Conservation (phyloP, 2,329 filamentous ascomycete genomes). For the Phaeosphaeria sp. region DNA sequence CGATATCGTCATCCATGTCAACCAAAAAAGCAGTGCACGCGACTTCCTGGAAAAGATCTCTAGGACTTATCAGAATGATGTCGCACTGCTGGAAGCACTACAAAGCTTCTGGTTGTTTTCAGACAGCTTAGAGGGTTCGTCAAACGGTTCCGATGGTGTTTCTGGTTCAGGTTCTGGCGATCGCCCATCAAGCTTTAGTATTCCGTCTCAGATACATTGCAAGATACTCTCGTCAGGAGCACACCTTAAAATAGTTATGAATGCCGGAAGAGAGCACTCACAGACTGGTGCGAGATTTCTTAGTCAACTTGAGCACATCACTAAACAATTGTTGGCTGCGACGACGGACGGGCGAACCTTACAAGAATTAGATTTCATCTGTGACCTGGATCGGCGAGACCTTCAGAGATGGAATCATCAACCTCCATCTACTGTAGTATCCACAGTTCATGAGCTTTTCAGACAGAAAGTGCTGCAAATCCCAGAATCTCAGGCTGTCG, state of each 20-base stretch:
- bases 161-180: background rate
- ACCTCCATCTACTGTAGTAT: background rate
- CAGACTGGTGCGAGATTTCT: background rate
- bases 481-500: conserved; percentile 1
- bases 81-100: background rate
- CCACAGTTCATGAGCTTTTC: background rate
- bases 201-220: background rate
- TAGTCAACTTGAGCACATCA: background rate
- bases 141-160: background rate
- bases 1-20: background rate
- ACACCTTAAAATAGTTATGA: background rate
- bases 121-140: background rate
- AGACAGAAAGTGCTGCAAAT: background rate
- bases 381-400: background rate
- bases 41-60: background rate
- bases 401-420: background rate
- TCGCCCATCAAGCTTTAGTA: background rate
- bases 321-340: background rate
- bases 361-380: background rate
- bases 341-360: background rate
- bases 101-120: background rate
- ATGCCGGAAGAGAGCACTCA: background rate
- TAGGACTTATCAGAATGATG: background rate
- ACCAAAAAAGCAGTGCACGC: background rate
- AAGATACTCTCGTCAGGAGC: background rate